Conservation (phyloP, 1,139 yeast genomes). For the Spencermartinsiella ligniputridi region DNA sequence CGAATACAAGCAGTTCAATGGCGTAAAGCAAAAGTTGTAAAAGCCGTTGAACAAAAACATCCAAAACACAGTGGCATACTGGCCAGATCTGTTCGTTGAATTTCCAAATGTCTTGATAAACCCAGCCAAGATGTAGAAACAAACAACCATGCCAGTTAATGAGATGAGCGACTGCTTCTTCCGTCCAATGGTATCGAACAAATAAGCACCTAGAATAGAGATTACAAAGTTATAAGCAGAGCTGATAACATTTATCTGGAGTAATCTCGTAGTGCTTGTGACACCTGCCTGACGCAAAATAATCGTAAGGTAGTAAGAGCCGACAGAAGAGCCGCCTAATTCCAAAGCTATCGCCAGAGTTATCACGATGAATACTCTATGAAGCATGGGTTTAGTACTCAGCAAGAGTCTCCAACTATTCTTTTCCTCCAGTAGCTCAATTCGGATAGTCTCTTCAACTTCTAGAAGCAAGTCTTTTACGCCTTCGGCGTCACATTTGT, state of each 20-base stretch:
- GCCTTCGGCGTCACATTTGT: conserved; percentile 23
- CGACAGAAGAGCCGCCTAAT: conserved; percentile 6
- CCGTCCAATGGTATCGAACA: conserved; percentile 7
- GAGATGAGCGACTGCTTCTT: conserved; percentile 3
- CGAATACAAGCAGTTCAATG: conserved; percentile 1
- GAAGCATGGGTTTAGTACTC: conserved; percentile 35
- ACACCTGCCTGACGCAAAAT: conserved; percentile 9
- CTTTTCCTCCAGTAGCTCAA: conserved; percentile 17
- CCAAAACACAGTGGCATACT: conserved; percentile 1
- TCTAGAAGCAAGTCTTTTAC: conserved; percentile 17
- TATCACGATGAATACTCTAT: conserved; percentile 32
- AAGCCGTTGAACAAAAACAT: conserved; percentile 6
- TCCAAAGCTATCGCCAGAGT: conserved; percentile 1
- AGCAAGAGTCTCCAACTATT: conserved; percentile 25
- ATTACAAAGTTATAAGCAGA: conserved; percentile 1
- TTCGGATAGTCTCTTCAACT: conserved; percentile 18
- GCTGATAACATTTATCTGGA: conserved; percentile 4
- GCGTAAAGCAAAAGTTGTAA: not conserved
- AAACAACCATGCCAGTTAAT: conserved; percentile 5
- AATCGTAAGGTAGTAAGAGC: conserved; percentile 6
- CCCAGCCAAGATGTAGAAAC: conserved; percentile 5
- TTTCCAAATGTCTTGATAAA: conserved; percentile 3
- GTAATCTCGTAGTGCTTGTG: conserved; percentile 7
- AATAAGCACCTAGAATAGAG: conserved; percentile 3
- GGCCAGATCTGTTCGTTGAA: not conserved